Evolutionary conservation across 257 asterid genomes (phyloP), one percentile per base, ranked within the genome.

Genomic region (Cordia subcordata): DNA sequence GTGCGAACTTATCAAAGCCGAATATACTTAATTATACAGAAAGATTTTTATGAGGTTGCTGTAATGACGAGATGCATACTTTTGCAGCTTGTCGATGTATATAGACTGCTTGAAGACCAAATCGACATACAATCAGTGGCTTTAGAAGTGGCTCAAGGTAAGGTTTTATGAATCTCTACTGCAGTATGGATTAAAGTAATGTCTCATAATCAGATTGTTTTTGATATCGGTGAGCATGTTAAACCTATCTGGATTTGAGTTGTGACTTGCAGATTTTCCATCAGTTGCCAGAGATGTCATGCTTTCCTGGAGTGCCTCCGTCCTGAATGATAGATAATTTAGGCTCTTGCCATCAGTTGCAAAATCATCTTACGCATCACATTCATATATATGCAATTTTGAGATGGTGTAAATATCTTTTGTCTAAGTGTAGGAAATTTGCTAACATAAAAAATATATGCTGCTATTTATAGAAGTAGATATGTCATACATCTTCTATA

Each of bases 271-370:
- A 92, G 99, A 88, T 62, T 76, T 92, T 44, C 99, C 99, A 55
- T 92, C 93, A 11, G 82, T 91, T 76, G 98, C 95, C 62, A 89
- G 98, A 47, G 98, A 91, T 54, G 79, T 84, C 32, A 76, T 91
- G 65, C 98, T 91, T 35, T 88, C 98, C 8, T 91, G 98, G 98
- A 91, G 87, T 63, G 79, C 77, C 37, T 81, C 94, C 8, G 86
- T 91, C 55, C 69, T 91, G 66, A 79, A 83, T 16, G 86, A 88
- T 57, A 64, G 94, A 79, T 85, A 68, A 71, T 20, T 51, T 19
- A 12, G 62, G 46, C 57, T n/a, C 12, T 13, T 13, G 5, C n/a
- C n/a, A 27, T 27, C 35, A 27, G 35, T 45, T 14, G 8, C 50
- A 13, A 12, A 14, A 9, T 49, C 11, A 2, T 11, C 12, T 21